Percentiles rank a stretch among this genome's conserved stretches.
These are phyloP conservation scores for Saccharomyces jurei DNA, from an alignment of 805 yeast genomes.

Conservation along the genomic window DNA sequence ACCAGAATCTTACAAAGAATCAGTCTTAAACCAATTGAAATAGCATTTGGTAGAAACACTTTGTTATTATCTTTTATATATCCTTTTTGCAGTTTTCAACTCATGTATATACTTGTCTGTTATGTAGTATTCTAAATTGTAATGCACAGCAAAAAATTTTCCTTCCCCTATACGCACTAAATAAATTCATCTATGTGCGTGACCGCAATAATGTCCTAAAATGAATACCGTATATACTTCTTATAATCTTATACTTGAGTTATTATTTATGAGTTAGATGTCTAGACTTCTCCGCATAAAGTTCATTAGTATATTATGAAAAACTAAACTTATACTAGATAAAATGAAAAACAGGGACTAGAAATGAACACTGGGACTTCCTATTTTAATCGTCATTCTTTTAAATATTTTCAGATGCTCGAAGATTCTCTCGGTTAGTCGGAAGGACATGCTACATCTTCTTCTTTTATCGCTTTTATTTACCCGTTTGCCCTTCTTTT, in stretches of 20 bases:
- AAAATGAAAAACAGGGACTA: not conserved
- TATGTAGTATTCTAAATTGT: not conserved
- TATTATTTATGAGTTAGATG: not conserved
- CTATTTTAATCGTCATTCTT: not conserved
- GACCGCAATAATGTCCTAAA: not conserved
- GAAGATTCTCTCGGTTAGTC: not conserved
- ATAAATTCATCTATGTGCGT: too few species aligned
- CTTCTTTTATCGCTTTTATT: not conserved
- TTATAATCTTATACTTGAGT: not conserved
- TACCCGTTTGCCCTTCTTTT: not conserved
- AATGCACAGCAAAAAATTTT: not conserved
- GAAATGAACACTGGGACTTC: not conserved
- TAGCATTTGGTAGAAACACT: not conserved
- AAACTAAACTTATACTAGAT: not conserved
- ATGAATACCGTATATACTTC: not conserved
- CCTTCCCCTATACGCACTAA: not conserved
- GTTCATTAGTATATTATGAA: not conserved
- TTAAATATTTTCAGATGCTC: not conserved
- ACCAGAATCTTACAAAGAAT: constrained; percentile 3
- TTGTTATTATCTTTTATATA: not conserved
- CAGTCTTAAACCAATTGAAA: not conserved
- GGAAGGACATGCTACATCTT: not conserved
- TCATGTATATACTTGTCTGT: not conserved
- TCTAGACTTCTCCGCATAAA: not conserved
- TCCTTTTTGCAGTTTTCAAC: constrained; percentile 1